A percentile compares a stretch with the other conserved stretches of the same genome.
These are phyloP conservation scores for Lachnellula suecica DNA, from an alignment of 2,329 filamentous ascomycete genomes.

Conservation along the genomic window DNA sequence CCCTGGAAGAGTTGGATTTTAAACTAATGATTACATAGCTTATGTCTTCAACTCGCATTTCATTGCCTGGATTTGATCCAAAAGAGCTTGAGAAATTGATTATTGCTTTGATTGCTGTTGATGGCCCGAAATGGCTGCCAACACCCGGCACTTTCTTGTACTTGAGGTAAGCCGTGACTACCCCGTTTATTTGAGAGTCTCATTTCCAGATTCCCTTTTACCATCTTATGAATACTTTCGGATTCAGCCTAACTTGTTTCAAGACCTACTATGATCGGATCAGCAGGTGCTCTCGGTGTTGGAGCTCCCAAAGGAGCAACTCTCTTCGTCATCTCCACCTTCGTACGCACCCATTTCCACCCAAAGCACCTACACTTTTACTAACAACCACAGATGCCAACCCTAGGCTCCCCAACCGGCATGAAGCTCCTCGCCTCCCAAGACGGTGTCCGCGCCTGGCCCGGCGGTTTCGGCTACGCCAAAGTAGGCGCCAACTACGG, in stretches of 20 bases:
- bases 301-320: slow-evolving; percentile 79
- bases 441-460: slow-evolving; percentile 87
- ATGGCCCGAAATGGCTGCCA: slow-evolving; percentile 79
- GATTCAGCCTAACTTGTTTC: background rate
- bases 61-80: slow-evolving; percentile 72
- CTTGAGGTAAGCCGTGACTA: slow-evolving; percentile 40
- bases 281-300: slow-evolving; percentile 77
- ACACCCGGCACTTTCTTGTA: slow-evolving; percentile 74
- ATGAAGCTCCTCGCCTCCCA: slow-evolving; percentile 76
- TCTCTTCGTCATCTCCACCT: slow-evolving; percentile 76
- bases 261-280: slow-evolving; percentile 78
- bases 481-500: slow-evolving; percentile 96
- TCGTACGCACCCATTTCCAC: slow-evolving; percentile 56
- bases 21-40: slow-evolving; percentile 32
- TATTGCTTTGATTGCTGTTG: slow-evolving; percentile 66
- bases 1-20: slow-evolving; percentile 68
- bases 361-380: background rate
- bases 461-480: slow-evolving; percentile 86
- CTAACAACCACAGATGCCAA: slow-evolving; percentile 50
- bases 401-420: slow-evolving; percentile 52
- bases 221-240: too few species aligned
- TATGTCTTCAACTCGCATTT: slow-evolving; percentile 62
- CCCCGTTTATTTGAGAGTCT: too few species aligned
- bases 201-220: background rate
- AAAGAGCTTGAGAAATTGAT: slow-evolving; percentile 73